Percentiles rank a stretch among this genome's conserved stretches.
phyloP scores from a whole-genome alignment of 345 rosid genomes.

The Brassica juncea region DNA sequence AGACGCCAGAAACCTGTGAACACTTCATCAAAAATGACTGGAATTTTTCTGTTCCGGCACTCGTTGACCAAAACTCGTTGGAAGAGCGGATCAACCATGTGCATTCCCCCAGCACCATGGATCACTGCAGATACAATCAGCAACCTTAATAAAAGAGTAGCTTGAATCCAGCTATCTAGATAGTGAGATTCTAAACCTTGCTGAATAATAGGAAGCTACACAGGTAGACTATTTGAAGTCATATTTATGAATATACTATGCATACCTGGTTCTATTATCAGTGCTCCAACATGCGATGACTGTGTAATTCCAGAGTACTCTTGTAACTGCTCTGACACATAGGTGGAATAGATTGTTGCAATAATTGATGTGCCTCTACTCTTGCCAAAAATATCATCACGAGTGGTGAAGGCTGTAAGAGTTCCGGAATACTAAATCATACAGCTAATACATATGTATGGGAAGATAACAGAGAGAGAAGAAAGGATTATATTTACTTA shows the following conservation, averaged over 20 bases:
- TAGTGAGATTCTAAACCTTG: neutral
- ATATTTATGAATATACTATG: neutral
- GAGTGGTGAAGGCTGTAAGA: slow-evolving; percentile 61
- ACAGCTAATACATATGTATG: neutral
- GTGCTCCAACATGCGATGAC: slow-evolving; percentile 62
- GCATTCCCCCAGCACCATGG: slow-evolving; percentile 98
- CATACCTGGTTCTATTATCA: slow-evolving; percentile 94
- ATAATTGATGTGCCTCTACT: slow-evolving; percentile 66
- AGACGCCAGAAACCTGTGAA: slow-evolving; percentile 98
- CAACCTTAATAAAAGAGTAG: neutral
- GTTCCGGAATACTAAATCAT: slow-evolving; percentile 14
- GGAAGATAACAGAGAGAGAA: no score
- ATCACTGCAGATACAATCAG: slow-evolving; percentile 52
- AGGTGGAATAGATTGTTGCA: slow-evolving; percentile 59
- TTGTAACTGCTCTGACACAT: slow-evolving; percentile 57
- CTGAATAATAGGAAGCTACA: neutral
- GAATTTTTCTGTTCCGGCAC: slow-evolving; percentile 69
- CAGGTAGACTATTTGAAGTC: neutral
- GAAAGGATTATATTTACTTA: slow-evolving; percentile 43
- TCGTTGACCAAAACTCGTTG: slow-evolving; percentile 84
- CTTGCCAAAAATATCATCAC: slow-evolving; percentile 66
- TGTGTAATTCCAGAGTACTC: slow-evolving; percentile 40
- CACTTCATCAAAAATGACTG: slow-evolving; percentile 94
- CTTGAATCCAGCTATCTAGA: no score
- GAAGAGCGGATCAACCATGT: slow-evolving; percentile 93